Percentiles rank a stretch among this genome's conserved stretches.
These are phyloP conservation scores for Sungouiella thailandica DNA, from an alignment of 805 yeast species.

Conservation along the genomic window DNA sequence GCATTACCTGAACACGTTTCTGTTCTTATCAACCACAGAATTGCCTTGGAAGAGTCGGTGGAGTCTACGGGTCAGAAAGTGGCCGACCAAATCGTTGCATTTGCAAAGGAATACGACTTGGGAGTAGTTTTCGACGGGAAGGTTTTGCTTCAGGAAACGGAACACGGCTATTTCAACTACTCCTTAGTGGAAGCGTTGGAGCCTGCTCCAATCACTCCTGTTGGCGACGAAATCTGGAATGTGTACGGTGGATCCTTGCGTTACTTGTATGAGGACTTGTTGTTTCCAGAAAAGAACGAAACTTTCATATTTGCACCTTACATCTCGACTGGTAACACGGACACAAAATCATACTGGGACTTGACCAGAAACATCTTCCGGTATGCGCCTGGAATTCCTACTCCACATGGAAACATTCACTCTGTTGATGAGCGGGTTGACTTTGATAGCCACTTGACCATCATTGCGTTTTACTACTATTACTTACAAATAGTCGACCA, in stretches of 20 bases:
- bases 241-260: conserved; percentile 57
- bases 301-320: conserved; percentile 34
- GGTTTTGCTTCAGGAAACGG: conserved; percentile 18
- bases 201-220: conserved; percentile 45
- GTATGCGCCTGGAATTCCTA: conserved; percentile 32
- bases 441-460: conserved; percentile 28
- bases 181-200: conserved; percentile 24
- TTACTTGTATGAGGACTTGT: conserved; percentile 55
- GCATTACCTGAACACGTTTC: conserved; percentile 47
- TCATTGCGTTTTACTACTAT: conserved; percentile 38
- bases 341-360: conserved; percentile 54
- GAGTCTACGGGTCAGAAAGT: conserved; percentile 27
- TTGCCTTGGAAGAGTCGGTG: conserved; percentile 35
- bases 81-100: conserved; percentile 20
- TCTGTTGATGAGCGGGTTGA: conserved; percentile 30
- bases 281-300: conserved; percentile 19
- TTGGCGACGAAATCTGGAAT: conserved; percentile 43
- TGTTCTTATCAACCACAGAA: conserved; percentile 40
- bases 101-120: conserved; percentile 34
- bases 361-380: conserved; percentile 52
- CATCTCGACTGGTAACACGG: conserved; percentile 55
- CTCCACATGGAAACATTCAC: conserved; percentile 19
- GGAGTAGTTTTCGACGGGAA: conserved; percentile 30
- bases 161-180: conserved; percentile 23
- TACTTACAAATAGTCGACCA: conserved; percentile 41